Evolutionary conservation across 805 yeast genomes (phyloP).

Genomic region (Kodamaea laetipori): DNA sequence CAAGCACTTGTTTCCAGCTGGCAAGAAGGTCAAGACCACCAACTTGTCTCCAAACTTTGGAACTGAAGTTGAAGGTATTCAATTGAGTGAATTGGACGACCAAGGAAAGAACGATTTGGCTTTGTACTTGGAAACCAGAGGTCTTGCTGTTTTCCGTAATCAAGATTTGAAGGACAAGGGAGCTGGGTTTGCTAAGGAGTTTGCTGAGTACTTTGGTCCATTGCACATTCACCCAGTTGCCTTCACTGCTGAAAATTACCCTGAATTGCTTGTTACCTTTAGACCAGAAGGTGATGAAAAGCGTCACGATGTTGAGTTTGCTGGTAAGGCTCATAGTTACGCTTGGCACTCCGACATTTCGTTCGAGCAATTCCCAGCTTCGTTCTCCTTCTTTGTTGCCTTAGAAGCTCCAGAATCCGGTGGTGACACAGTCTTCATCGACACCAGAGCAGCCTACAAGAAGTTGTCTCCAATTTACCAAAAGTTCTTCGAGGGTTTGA

Average conservation of each 20-base stretch:
- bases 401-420: conserved; percentile 30
- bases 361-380: conserved; percentile 28
- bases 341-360: conserved; percentile 31
- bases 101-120: conserved; percentile 31
- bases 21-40: conserved; percentile 16
- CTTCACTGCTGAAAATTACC: conserved; percentile 23
- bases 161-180: conserved; percentile 32
- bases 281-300: conserved; percentile 24
- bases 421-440: conserved; percentile 31
- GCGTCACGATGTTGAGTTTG: conserved; percentile 21
- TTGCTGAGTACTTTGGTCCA: conserved; percentile 29
- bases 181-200: conserved; percentile 22
- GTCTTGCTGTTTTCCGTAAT: conserved; percentile 28
- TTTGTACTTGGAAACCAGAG: conserved; percentile 27
- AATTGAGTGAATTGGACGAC: conserved; percentile 27
- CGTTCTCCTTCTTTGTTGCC: conserved; percentile 27
- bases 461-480: conserved; percentile 26
- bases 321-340: conserved; percentile 12
- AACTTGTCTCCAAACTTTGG: conserved; percentile 30
- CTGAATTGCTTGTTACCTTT: conserved; percentile 27
- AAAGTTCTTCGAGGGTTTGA: conserved; percentile 25
- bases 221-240: conserved; percentile 29
- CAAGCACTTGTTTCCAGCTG: conserved; percentile 22
- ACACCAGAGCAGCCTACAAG: conserved; percentile 28
- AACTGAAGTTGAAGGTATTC: conserved; percentile 29